A percentile compares a stretch with the other conserved stretches of the same genome.
phyloP scores from a whole-genome alignment of 1,284 basidiomycete species.

The Ustilago sp. region DNA sequence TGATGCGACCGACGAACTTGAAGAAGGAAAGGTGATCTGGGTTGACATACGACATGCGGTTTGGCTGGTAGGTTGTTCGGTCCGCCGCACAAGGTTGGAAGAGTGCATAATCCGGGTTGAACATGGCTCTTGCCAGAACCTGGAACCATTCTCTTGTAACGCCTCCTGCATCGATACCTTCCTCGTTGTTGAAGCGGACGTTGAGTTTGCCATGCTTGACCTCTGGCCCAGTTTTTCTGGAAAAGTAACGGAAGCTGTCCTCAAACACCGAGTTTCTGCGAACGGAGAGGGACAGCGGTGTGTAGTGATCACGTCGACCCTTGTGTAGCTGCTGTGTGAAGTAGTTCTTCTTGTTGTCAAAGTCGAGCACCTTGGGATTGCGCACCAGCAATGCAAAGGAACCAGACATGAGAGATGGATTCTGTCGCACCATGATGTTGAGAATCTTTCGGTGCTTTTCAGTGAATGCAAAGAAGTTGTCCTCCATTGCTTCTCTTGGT shows the following conservation, averaged over 20 bases:
- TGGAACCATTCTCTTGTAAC: constrained; percentile 99
- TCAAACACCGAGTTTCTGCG: constrained; percentile 94
- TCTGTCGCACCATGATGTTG: constrained; percentile 97
- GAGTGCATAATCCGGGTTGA: constrained; percentile 98
- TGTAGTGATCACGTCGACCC: constrained; percentile 80
- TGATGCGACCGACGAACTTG: constrained; percentile 97
- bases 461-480: constrained; percentile 92
- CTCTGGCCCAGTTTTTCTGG: constrained; percentile 90
- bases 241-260: constrained; percentile 93
- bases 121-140: constrained; percentile 97
- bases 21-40: constrained; percentile 96
- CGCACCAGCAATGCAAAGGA: constrained; percentile 96
- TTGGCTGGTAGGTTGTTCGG: constrained; percentile 92
- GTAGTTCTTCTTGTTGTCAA: constrained; percentile 99
- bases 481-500: constrained; percentile 73
- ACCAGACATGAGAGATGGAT: constrained; percentile 96
- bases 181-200: constrained; percentile 95
- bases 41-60: constrained; percentile 85
- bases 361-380: constrained; percentile 96
- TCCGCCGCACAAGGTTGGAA: constrained; percentile 92
- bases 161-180: constrained; percentile 97
- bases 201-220: constrained; percentile 98
- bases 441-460: constrained; percentile 93
- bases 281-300: constrained; percentile 89
- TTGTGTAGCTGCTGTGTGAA: constrained; percentile 96